Evolutionary conservation across 768 basidiomycete genomes (phyloP), one percentile per base, ranked within the genome.

Genomic region (Lenzites betulinus): DNA sequence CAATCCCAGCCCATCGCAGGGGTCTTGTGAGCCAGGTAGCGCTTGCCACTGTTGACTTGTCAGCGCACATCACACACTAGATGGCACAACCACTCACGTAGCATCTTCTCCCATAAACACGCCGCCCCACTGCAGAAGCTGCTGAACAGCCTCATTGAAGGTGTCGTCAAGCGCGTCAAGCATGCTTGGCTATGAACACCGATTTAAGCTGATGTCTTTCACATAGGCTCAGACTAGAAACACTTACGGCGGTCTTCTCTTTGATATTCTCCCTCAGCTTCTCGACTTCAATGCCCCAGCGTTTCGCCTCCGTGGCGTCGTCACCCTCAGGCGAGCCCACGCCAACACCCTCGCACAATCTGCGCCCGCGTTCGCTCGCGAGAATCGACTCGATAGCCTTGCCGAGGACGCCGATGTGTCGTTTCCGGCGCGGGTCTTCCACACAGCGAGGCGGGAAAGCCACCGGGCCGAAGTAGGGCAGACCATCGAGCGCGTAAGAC

Each of bases 61-160:
- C 51, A 51, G 54, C 20, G 26, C 18, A 42, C 48, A 33, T 18
- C 36, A 46, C 36, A 48, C 8, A 35, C 22, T n/a, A 36, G 30
- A 51, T 25, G 25, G 50, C 6, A 18, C 47, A 47, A 23, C 47
- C 28, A 79, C 90, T 73, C 69, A 92, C 90, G 79, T 76, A 66
- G 76, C 67, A 71, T 89, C 86, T 72, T 85, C 83, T 50, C 81
- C 85, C 58, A 87, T 78, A 59, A 89, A 77, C 25, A 93, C 80
- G 18, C 87, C 86, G 57, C 88, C 89, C 84, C 87, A 91, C 69
- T 85, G 79, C 47, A 83, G 77, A 54, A 94, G 75, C 67, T 93
- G 86, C 64, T 88, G 84, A 60, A 95, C 85, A 22, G 92, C 92
- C 71, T 89, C 86, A 65, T 86, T 79, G 69, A 91, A 93, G 42